phyloP scores from a whole-genome alignment of 257 asterid species.

The Datura wrightii region DNA sequence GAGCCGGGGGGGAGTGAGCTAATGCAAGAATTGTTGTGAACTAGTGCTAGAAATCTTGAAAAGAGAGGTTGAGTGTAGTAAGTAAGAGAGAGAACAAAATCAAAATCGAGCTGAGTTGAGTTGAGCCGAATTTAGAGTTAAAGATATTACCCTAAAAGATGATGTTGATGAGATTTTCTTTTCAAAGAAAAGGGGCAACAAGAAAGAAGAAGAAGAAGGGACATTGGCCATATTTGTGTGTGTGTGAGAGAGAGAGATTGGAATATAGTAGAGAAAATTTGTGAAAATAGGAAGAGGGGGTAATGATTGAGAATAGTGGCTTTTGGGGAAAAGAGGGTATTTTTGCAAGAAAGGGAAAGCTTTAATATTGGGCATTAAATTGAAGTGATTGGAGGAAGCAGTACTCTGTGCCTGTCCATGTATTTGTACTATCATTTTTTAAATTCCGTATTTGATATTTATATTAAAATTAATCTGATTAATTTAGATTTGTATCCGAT shows the following conservation, averaged over 20 bases:
- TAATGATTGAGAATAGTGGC: slow-evolving; percentile 26
- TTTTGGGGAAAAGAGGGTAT: slow-evolving; percentile 27
- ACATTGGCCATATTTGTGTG: not conserved
- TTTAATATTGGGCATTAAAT: not conserved
- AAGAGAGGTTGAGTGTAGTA: not conserved
- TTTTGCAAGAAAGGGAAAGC: slow-evolving; percentile 28
- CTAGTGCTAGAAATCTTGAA: not conserved
- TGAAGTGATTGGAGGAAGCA: slow-evolving; percentile 33
- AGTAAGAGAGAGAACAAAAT: not conserved
- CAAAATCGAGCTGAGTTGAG: not conserved
- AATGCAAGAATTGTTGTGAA: too few relatives aligned
- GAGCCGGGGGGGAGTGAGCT: not conserved
- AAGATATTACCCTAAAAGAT: not conserved
- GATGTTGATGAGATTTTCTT: not conserved
- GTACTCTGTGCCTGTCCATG: not conserved
- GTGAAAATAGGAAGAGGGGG: not conserved
- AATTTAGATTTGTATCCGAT: too few relatives aligned
- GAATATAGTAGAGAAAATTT: not conserved
- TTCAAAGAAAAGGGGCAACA: not conserved
- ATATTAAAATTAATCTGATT: too few relatives aligned
- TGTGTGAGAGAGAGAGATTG: not conserved
- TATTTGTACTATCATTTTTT: not conserved
- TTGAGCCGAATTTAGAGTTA: too few relatives aligned
- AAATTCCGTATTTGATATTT: too few relatives aligned
- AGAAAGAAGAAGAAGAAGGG: not conserved